A percentile compares a stretch with the other conserved stretches of the same genome.
Conservation (phyloP, 2,329 filamentous ascomycete species). For the Aspergillus latus region DNA sequence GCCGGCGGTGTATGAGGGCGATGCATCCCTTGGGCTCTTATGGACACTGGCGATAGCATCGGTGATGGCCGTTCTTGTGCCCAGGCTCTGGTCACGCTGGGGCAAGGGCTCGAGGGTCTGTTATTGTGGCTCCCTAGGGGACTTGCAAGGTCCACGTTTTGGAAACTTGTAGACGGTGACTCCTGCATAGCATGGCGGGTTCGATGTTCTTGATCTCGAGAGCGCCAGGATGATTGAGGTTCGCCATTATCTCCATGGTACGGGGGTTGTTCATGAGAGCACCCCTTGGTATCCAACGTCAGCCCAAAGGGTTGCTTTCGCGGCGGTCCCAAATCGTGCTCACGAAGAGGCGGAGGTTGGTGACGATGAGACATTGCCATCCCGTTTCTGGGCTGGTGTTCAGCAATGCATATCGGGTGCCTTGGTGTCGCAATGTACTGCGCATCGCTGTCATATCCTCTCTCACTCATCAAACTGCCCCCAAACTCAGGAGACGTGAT, state of each 20-base stretch:
- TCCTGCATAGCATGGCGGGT: conserved; percentile 8
- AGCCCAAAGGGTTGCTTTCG: conserved; percentile 7
- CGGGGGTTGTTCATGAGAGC: neutral
- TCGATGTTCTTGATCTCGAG: conserved; percentile 14
- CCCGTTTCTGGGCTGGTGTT: conserved; percentile 13
- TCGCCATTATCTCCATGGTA: conserved; percentile 5
- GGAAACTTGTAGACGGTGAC: conserved; percentile 1
- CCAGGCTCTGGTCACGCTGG: neutral
- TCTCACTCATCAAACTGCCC: conserved; percentile 39
- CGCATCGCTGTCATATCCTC: conserved; percentile 45
- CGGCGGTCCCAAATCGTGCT: conserved; percentile 1
- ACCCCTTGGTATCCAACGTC: conserved; percentile 2
- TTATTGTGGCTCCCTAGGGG: neutral
- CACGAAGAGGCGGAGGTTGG: conserved; percentile 7
- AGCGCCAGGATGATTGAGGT: conserved; percentile 9
- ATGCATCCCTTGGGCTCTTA: conserved; percentile 10
- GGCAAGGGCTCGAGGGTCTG: conserved; percentile 13
- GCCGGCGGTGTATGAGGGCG: conserved; percentile 1
- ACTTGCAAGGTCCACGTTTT: conserved; percentile 9
- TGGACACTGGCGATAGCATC: neutral
- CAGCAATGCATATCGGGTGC: conserved; percentile 21
- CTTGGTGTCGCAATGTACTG: conserved; percentile 39
- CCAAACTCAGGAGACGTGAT: conserved; percentile 25
- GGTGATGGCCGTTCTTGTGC: conserved; percentile 3
- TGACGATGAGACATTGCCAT: conserved; percentile 11